Conservation (phyloP, 2,329 filamentous ascomycete genomes). For the Ophiostoma tasmaniense region DNA sequence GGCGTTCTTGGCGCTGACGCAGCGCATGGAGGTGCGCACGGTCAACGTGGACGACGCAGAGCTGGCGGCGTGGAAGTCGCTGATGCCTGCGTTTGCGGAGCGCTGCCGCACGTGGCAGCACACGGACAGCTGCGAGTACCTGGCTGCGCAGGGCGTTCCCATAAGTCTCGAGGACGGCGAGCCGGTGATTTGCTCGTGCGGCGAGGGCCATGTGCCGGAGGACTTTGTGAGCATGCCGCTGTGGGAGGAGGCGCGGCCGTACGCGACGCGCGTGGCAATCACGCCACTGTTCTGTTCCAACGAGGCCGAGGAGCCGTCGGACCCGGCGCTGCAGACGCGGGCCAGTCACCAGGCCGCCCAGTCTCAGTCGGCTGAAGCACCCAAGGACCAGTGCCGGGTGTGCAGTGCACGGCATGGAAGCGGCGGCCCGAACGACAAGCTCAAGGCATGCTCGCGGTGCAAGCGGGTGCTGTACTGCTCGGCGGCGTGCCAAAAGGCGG, state of each 20-base stretch:
- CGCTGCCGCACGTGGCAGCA: slow-evolving; percentile 43
- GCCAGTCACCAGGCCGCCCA: not conserved
- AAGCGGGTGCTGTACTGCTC: slow-evolving; percentile 41
- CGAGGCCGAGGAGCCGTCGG: not conserved
- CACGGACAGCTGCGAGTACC: slow-evolving; percentile 36
- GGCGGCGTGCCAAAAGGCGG: slow-evolving; percentile 42
- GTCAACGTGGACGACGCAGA: slow-evolving; percentile 46
- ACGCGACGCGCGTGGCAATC: slow-evolving; percentile 48
- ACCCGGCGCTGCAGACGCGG: not conserved
- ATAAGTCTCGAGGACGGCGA: slow-evolving; percentile 25
- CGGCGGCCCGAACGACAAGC: not conserved
- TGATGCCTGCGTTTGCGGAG: slow-evolving; percentile 38
- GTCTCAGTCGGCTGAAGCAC: too few relatives aligned
- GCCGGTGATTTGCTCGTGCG: slow-evolving; percentile 37
- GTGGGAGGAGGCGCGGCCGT: slow-evolving; percentile 34
- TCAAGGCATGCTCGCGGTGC: slow-evolving; percentile 35
- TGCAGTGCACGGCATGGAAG: slow-evolving; percentile 28
- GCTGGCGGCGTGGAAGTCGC: slow-evolving; percentile 41
- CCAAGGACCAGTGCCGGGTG: slow-evolving; percentile 23
- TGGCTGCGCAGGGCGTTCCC: slow-evolving; percentile 26
- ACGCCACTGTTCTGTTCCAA: slow-evolving; percentile 37
- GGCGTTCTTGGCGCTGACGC: not conserved
- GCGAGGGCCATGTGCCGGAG: slow-evolving; percentile 34
- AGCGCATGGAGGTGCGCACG: not conserved
- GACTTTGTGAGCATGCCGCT: slow-evolving; percentile 34